Evolutionary conservation across 805 yeast genomes (phyloP).

Genomic region (Starmera pachycereana): DNA sequence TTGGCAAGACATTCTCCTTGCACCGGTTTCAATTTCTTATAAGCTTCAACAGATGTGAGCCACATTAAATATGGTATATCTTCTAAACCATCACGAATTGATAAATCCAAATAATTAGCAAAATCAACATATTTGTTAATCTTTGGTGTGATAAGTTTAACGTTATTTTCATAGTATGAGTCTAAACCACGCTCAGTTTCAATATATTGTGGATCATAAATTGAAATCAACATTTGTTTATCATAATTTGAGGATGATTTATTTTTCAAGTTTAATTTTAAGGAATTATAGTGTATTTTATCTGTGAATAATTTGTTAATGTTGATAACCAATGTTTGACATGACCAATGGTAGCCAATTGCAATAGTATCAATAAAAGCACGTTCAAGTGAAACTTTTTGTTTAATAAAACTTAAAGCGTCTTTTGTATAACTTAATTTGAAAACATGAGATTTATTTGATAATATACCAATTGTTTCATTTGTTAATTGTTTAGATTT

Average conservation of each 20-base stretch:
- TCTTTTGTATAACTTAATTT: not conserved
- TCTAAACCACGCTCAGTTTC: not conserved
- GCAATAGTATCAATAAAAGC: constrained; percentile 10
- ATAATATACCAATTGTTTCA: constrained; percentile 2
- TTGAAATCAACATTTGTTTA: constrained; percentile 9
- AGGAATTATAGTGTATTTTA: constrained; percentile 1
- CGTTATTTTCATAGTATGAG: constrained; percentile 14
- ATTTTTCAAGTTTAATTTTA: not conserved
- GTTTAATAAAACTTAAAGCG: constrained; percentile 12
- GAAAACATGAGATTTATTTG: not conserved
- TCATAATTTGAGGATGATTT: too few species aligned
- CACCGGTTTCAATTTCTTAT: constrained; percentile 6
- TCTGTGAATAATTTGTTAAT: constrained; percentile 10
- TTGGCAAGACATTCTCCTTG: constrained; percentile 16
- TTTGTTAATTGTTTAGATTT: constrained; percentile 5
- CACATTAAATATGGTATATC: constrained; percentile 7
- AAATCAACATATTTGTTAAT: constrained; percentile 1
- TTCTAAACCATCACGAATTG: not conserved
- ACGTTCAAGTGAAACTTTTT: constrained; percentile 11
- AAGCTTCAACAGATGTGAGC: constrained; percentile 14
- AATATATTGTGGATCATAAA: constrained; percentile 11
- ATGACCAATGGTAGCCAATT: constrained; percentile 17
- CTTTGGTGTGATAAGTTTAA: constrained; percentile 5
- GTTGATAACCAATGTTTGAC: constrained; percentile 17
- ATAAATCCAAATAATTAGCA: not conserved